Base-by-base conservation (phyloP, 352 stramenopile species). In the Pythium inflatum region DNA sequence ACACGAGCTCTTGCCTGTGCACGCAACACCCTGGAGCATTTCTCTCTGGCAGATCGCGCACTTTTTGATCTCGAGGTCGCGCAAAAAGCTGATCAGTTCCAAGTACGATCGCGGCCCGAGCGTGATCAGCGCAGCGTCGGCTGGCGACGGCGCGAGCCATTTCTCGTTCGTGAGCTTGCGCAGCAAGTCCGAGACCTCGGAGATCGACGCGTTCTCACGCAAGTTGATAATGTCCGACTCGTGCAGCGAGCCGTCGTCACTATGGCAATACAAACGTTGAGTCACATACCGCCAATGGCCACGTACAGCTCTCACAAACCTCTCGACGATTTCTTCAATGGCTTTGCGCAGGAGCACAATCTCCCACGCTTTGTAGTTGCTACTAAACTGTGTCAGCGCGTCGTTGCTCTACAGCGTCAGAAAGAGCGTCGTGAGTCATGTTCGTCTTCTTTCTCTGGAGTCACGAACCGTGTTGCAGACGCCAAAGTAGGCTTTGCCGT, bases 321-420 rank as follows among this genome's bases (percentile, higher is more conserved):
- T 82, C 22, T 92, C 87, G 31, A 91, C 80, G 54, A 95, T 95
- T 40, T 89, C 78, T 66, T 93, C 81, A 50, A 95, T 91, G 28
- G 83, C 87, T 58, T 87, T 92, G 60, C 87, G 87, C 50, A 95
- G 75, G 45, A 95, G 89, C 27, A 92, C 82, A 63, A 95, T 95
- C 68, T 95, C 87, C 86, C 87, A 93, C 24, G 85, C 71, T 63
- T 90, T 92, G 66, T 85, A 95, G 62, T 82, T 89, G 73, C 76
- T 90, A 58, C 81, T 83, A 51, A 91, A 89, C 62, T 81, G 66
- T 6, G 85, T 88, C n/a, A 93, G 40, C n/a, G 79, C 68, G 68
- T 95, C 87, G 40, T 88, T 90, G 65, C 85, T 90, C 87, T 94
- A 57, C 34, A 27, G 5, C 7, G 13, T 13, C 20, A 41, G 25